These are phyloP conservation scores for Kwoniella mangroviensis DNA, from an alignment of 768 basidiomycete genomes.

Conservation along the genomic window DNA sequence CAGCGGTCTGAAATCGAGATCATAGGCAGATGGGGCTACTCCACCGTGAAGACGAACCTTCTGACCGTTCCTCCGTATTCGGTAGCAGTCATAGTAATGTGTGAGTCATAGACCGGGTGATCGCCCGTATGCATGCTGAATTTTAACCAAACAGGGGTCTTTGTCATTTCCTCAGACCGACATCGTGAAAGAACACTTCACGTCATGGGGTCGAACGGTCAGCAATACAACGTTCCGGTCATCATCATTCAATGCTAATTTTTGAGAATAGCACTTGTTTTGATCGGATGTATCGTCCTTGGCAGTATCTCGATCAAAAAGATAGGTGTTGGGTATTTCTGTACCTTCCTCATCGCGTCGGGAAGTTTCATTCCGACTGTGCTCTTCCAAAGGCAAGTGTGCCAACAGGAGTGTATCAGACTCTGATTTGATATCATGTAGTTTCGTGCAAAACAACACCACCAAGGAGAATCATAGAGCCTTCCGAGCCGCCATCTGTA, in stretches of 20 bases:
- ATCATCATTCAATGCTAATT: background rate
- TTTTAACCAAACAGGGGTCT: background rate
- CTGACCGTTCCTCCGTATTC: constrained; percentile 66
- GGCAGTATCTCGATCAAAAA: constrained; percentile 8
- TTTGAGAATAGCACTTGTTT: constrained; percentile 11
- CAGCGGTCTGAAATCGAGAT: constrained; percentile 47
- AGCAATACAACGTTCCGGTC: background rate
- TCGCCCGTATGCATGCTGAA: background rate
- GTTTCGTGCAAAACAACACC: constrained; percentile 32
- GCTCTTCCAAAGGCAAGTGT: constrained; percentile 18
- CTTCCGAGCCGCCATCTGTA: constrained; percentile 29
- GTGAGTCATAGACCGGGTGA: background rate
- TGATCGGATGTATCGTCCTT: constrained; percentile 30
- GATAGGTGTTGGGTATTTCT: constrained; percentile 28
- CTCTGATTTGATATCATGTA: background rate
- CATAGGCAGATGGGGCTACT: constrained; percentile 62
- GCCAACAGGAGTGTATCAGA: background rate
- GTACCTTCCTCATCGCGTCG: constrained; percentile 22
- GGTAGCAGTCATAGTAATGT: constrained; percentile 51
- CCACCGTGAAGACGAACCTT: constrained; percentile 64
- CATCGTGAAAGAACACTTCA: constrained; percentile 28
- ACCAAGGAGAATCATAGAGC: constrained; percentile 25
- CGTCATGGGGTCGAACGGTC: constrained; percentile 24
- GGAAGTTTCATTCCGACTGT: constrained; percentile 22
- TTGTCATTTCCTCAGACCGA: constrained; percentile 23